phyloP scores from a whole-genome alignment of 257 asterid genomes.

The Solanum clarkiae region DNA sequence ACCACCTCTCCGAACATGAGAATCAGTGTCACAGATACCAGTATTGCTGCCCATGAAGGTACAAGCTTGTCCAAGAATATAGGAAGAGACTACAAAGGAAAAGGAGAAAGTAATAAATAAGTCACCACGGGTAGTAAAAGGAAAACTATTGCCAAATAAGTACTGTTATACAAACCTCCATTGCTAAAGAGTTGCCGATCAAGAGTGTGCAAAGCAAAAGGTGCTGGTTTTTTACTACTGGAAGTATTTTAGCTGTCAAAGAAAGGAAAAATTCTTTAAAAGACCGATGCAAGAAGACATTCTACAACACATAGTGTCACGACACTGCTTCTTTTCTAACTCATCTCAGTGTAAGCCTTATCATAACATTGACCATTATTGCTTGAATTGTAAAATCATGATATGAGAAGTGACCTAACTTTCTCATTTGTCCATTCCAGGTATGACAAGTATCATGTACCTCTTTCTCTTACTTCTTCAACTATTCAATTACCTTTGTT shows the following conservation, averaged over 20 bases:
- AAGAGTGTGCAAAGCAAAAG: constrained; percentile 98
- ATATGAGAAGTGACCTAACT: not conserved
- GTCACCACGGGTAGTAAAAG: not conserved
- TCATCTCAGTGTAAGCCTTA: not conserved
- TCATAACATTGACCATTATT: not conserved
- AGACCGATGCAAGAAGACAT: not conserved
- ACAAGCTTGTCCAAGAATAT: constrained; percentile 95
- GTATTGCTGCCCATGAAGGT: constrained; percentile 97
- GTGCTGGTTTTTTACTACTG: constrained; percentile 96
- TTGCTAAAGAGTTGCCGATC: constrained; percentile 96
- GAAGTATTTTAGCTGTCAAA: constrained; percentile 85
- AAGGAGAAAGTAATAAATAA: not conserved
- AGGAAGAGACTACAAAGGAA: constrained; percentile 66
- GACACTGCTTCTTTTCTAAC: not conserved
- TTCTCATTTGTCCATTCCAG: not conserved
- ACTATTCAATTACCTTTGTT: not conserved
- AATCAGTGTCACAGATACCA: constrained; percentile 86
- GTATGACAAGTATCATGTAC: not conserved
- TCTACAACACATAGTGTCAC: not conserved
- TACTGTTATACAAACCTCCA: constrained; percentile 65
- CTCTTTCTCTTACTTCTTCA: not conserved
- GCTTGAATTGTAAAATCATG: not conserved
- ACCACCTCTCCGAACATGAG: constrained; percentile 93
- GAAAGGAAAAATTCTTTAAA: not conserved
- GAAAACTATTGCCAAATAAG: not conserved